phyloP scores from a whole-genome alignment of 2,329 filamentous ascomycete genomes.

The Aspergillus quadricinctus region DNA sequence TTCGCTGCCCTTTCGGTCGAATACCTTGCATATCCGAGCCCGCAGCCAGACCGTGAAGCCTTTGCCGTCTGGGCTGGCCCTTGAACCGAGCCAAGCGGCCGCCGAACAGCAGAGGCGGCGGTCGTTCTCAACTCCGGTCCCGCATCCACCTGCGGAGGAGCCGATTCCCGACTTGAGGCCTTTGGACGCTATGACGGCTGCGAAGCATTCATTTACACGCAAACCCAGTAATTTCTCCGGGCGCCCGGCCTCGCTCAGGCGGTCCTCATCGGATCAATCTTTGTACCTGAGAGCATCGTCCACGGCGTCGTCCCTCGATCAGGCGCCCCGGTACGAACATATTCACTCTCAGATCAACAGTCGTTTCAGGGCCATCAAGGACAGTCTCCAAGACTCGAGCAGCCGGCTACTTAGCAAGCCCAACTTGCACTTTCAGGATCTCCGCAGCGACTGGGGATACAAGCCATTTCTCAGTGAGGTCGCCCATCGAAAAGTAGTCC shows the following conservation, averaged over 20 bases:
- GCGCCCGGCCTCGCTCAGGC: constrained; percentile 43
- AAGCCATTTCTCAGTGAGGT: constrained; percentile 29
- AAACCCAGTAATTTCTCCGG: constrained; percentile 24
- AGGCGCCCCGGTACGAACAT: constrained; percentile 75
- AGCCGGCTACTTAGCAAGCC: constrained; percentile 57
- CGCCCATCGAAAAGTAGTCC: constrained; percentile 8
- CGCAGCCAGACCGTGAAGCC: constrained; percentile 27
- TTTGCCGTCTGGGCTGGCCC: constrained; percentile 10
- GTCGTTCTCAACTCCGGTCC: constrained; percentile 13
- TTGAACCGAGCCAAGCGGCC: constrained; percentile 11
- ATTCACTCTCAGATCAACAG: constrained; percentile 83
- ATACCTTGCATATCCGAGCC: constrained; percentile 19
- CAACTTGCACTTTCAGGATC: constrained; percentile 38
- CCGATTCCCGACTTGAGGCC: constrained; percentile 30
- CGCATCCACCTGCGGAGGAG: constrained; percentile 25
- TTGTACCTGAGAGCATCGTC: constrained; percentile 69
- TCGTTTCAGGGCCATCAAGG: constrained; percentile 82
- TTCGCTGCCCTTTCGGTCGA: constrained; percentile 26
- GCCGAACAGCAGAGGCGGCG: constrained; percentile 7
- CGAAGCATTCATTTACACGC: constrained; percentile 31
- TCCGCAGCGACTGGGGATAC: constrained; percentile 34
- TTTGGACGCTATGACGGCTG: constrained; percentile 22
- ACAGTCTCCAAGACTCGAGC: constrained; percentile 79
- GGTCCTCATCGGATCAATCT: constrained; percentile 72
- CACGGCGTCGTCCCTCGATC: constrained; percentile 74